These are phyloP conservation scores for Urostyla sp. DNA, from an alignment of 73 alveolate genomes.

Conservation along the genomic window DNA sequence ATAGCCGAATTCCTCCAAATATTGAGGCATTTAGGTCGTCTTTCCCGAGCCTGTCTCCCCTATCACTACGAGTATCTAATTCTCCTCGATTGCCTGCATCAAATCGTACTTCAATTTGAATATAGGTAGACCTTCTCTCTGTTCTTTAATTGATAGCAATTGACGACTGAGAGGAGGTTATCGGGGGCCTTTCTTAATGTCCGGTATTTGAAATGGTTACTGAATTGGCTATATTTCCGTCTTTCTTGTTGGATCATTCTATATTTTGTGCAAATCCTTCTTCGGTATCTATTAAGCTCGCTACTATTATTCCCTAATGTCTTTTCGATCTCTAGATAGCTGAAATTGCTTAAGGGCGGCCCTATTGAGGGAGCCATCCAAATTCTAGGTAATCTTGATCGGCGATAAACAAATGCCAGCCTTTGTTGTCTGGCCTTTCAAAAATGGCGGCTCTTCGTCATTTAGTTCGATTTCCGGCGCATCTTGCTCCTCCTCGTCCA, in stretches of 20 bases:
- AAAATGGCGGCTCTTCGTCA: constrained; percentile 97
- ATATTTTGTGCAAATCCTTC: constrained; percentile 79
- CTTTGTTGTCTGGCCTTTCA: constrained; percentile 91
- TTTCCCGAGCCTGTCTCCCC: constrained; percentile 99
- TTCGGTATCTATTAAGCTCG: constrained; percentile 79
- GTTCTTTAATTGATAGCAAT: constrained; percentile 90
- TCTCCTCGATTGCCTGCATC: constrained; percentile 82
- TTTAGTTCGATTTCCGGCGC: constrained; percentile 89
- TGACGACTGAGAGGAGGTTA: constrained; percentile 60
- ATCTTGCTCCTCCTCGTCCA: constrained; percentile 82
- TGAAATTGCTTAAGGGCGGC: constrained; percentile 90
- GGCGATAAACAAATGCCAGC: constrained; percentile 90
- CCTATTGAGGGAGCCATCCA: constrained; percentile 94
- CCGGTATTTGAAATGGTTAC: constrained; percentile 72
- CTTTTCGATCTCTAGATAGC: constrained; percentile 95
- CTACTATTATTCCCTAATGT: constrained; percentile 82
- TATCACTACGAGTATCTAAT: constrained; percentile 94
- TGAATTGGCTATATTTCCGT: constrained; percentile 82
- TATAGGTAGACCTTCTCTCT: constrained; percentile 98
- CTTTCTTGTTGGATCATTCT: constrained; percentile 85
- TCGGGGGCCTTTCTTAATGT: constrained; percentile 78
- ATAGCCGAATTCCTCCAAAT: constrained; percentile 97
- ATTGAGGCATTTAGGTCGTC: constrained; percentile 99
- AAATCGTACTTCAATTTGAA: constrained; percentile 91
- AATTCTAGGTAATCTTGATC: constrained; percentile 89